phyloP scores from a whole-genome alignment of 192 early-diverging fungal species.

The Coemansia erecta region DNA sequence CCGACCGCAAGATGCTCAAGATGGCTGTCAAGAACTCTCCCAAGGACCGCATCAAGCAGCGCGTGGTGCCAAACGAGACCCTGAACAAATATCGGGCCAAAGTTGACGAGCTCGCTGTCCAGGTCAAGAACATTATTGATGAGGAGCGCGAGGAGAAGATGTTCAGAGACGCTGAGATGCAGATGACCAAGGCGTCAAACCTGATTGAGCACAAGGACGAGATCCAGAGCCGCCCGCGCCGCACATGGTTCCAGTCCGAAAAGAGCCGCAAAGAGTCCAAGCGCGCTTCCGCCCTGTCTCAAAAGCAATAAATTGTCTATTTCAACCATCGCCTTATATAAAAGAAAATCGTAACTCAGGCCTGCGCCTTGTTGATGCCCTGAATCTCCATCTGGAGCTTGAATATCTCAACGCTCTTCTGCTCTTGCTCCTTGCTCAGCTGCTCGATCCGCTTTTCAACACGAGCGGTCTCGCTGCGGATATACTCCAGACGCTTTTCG shows the following conservation, averaged over 20 bases:
- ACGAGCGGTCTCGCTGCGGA: constrained; percentile 81
- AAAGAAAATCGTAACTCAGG: neutral
- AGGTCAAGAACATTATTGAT: constrained; percentile 64
- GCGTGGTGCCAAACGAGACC: constrained; percentile 78
- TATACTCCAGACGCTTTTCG: constrained; percentile 91
- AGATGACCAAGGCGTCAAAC: constrained; percentile 82
- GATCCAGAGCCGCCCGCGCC: constrained; percentile 83
- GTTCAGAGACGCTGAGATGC: constrained; percentile 86
- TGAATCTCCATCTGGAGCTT: constrained; percentile 54
- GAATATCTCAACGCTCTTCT: constrained; percentile 73
- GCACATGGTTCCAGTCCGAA: constrained; percentile 92
- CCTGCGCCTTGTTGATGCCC: constrained; percentile 21
- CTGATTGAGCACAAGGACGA: constrained; percentile 80
- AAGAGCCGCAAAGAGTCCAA: constrained; percentile 71
- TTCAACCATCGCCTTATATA: neutral
- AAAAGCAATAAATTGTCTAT: neutral
- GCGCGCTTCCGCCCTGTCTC: constrained; percentile 16
- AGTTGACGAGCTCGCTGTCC: constrained; percentile 64
- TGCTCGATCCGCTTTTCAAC: constrained; percentile 80
- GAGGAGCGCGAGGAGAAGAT: constrained; percentile 81
- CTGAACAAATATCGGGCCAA: constrained; percentile 73
- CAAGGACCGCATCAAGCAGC: constrained; percentile 79
- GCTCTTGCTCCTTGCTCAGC: constrained; percentile 79
- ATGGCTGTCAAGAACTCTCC: constrained; percentile 83
- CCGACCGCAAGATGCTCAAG: constrained; percentile 91